phyloP scores from a whole-genome alignment of 1,139 yeast genomes.

The Geotrichum phurueaensis region DNA sequence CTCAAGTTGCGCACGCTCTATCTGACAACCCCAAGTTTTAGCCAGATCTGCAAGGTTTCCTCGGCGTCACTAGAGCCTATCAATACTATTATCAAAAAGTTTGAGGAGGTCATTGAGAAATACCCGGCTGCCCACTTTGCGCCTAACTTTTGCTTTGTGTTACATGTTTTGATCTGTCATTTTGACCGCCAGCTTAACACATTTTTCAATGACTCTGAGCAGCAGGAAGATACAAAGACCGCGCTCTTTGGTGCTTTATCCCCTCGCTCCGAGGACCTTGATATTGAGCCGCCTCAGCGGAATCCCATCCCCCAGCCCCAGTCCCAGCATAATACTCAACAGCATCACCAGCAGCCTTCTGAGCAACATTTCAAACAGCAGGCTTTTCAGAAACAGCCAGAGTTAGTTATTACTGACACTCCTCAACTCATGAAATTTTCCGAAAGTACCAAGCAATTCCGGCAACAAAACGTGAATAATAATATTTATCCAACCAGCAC shows the following conservation, averaged over 20 bases:
- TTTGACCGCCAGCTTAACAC: conserved; percentile 24
- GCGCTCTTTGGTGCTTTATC: not conserved
- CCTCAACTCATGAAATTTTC: not conserved
- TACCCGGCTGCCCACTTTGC: conserved; percentile 27
- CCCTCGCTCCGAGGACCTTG: conserved; percentile 1
- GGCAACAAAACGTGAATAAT: not conserved
- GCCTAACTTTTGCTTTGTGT: conserved; percentile 24
- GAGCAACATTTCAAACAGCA: not conserved
- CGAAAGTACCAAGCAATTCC: not conserved
- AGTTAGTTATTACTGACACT: not conserved
- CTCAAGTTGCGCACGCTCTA: conserved; percentile 53
- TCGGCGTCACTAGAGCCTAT: conserved; percentile 42
- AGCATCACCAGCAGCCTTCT: not conserved
- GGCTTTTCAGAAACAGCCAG: not conserved
- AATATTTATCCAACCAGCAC: not conserved
- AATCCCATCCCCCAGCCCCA: not conserved
- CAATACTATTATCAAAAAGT: conserved; percentile 40
- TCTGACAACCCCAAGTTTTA: conserved; percentile 50
- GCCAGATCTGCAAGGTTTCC: conserved; percentile 43
- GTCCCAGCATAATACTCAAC: not conserved
- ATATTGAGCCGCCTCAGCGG: not conserved
- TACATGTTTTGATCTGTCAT: conserved; percentile 27
- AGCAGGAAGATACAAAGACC: not conserved
- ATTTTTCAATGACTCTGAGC: not conserved
- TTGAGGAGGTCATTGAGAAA: conserved; percentile 20